Percentiles rank a stretch among this genome's conserved stretches.
These are phyloP conservation scores for Ciborinia camelliae DNA, from an alignment of 2,329 filamentous ascomycete species.

Conservation along the genomic window DNA sequence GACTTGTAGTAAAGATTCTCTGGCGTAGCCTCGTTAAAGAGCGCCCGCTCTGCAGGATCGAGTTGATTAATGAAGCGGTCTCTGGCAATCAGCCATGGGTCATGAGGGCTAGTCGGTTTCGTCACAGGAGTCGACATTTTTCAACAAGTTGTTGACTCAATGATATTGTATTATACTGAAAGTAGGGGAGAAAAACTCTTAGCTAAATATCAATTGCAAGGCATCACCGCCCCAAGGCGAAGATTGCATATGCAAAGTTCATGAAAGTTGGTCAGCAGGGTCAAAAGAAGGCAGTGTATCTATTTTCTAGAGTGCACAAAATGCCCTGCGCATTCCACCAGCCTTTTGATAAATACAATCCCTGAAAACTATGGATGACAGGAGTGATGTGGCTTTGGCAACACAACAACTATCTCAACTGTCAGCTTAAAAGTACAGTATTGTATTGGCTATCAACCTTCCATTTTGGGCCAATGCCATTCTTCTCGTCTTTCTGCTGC, in stretches of 20 bases:
- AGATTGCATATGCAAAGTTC: too few relatives aligned
- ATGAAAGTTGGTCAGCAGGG: too few relatives aligned
- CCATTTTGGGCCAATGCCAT: fast-evolving
- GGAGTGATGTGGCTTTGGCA: background rate
- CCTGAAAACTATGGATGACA: background rate
- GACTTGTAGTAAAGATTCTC: slow-evolving; percentile 6
- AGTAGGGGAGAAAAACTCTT: background rate
- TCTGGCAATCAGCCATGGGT: slow-evolving; percentile 9
- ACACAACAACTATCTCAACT: background rate
- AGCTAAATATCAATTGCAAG: background rate
- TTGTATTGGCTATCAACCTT: background rate
- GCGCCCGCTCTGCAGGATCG: background rate
- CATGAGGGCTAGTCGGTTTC: background rate
- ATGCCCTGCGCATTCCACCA: too few relatives aligned
- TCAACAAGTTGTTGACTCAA: too few relatives aligned
- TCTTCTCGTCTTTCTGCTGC: too few relatives aligned
- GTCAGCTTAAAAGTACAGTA: background rate
- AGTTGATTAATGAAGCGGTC: background rate
- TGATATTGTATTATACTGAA: background rate
- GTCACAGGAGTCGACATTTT: background rate
- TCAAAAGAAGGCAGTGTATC: too few relatives aligned
- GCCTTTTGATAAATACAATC: background rate
- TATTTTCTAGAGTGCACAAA: too few relatives aligned
- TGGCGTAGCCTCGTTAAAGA: background rate
- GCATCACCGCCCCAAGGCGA: fast-evolving